Conservation (phyloP, 768 basidiomycete genomes). For the Lactarius tabidus region DNA sequence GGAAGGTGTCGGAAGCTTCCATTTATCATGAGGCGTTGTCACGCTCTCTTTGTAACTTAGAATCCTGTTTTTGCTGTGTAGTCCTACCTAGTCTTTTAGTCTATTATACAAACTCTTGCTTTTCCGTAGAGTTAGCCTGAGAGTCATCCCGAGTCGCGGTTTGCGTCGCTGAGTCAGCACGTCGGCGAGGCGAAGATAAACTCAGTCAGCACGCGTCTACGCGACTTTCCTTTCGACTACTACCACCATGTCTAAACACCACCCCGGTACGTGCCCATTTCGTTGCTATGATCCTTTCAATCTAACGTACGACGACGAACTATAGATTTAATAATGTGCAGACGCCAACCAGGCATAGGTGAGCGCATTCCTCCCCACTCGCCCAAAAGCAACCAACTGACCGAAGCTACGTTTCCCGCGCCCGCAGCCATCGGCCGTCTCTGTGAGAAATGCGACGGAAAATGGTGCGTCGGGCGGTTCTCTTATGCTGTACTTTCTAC, state of each 20-base stretch:
- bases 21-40: constrained; percentile 68
- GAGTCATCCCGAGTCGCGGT: too few species aligned
- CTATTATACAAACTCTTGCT: background rate
- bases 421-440: constrained; percentile 87
- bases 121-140: background rate
- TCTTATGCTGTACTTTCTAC: too few species aligned
- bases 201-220: background rate
- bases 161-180: constrained; percentile 22
- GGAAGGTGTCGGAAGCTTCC: constrained; percentile 96
- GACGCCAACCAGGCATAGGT: constrained; percentile 97
- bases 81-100: background rate
- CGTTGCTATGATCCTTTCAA: background rate
- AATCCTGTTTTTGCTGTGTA: constrained; percentile 14
- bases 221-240: background rate
- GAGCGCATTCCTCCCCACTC: constrained; percentile 27
- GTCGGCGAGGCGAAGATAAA: too few species aligned
- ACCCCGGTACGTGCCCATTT: constrained; percentile 30
- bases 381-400: constrained; percentile 5
- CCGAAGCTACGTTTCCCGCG: background rate
- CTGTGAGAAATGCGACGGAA: constrained; percentile 99
- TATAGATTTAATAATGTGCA: constrained; percentile 95
- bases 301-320: background rate
- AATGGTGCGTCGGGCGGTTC: constrained; percentile 84
- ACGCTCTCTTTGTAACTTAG: constrained; percentile 5
- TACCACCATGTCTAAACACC: constrained; percentile 35